A percentile compares a stretch with the other conserved stretches of the same genome.
phyloP scores from a whole-genome alignment of 2,329 filamentous ascomycete species.

The Pseudocercospora ulei region DNA sequence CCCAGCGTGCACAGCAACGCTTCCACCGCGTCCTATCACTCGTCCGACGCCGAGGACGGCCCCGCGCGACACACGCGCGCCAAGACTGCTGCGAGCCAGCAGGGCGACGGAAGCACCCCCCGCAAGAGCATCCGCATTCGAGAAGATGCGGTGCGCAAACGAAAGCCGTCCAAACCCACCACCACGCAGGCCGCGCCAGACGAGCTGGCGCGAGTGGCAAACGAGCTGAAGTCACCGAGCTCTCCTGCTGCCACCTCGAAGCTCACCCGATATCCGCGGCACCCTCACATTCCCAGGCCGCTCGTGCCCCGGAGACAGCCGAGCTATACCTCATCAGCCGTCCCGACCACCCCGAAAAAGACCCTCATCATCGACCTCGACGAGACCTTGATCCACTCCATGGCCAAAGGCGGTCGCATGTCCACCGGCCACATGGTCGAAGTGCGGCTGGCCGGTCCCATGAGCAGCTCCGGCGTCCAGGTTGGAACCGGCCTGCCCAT shows the following conservation, averaged over 20 bases:
- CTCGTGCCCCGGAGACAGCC: slow-evolving; percentile 81
- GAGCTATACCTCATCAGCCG: slow-evolving; percentile 61
- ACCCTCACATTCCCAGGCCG: slow-evolving; percentile 77
- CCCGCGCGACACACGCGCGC: slow-evolving; percentile 53
- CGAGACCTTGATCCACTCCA: slow-evolving; percentile 94
- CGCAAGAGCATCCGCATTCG: slow-evolving; percentile 84
- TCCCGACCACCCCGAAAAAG: slow-evolving; percentile 62
- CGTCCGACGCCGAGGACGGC: slow-evolving; percentile 51
- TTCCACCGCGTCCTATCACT: slow-evolving; percentile 51
- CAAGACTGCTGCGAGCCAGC: slow-evolving; percentile 51
- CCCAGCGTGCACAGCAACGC: slow-evolving; percentile 35
- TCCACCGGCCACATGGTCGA: slow-evolving; percentile 98
- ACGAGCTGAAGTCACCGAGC: slow-evolving; percentile 86
- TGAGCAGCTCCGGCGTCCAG: slow-evolving; percentile 23
- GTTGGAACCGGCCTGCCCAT: slow-evolving; percentile 87
- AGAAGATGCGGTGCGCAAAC: slow-evolving; percentile 63
- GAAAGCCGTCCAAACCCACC: slow-evolving; percentile 56
- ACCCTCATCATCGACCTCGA: slow-evolving; percentile 92
- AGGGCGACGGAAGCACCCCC: slow-evolving; percentile 50
- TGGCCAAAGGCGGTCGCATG: slow-evolving; percentile 92
- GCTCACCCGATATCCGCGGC: slow-evolving; percentile 81
- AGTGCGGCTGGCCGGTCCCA: slow-evolving; percentile 44
- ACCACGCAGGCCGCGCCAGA: slow-evolving; percentile 25
- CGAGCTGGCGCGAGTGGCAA: slow-evolving; percentile 46
- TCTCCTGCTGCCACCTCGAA: slow-evolving; percentile 57